Evolutionary conservation across 805 yeast species (phyloP).

Genomic region (Phaffomyces antillensis): DNA sequence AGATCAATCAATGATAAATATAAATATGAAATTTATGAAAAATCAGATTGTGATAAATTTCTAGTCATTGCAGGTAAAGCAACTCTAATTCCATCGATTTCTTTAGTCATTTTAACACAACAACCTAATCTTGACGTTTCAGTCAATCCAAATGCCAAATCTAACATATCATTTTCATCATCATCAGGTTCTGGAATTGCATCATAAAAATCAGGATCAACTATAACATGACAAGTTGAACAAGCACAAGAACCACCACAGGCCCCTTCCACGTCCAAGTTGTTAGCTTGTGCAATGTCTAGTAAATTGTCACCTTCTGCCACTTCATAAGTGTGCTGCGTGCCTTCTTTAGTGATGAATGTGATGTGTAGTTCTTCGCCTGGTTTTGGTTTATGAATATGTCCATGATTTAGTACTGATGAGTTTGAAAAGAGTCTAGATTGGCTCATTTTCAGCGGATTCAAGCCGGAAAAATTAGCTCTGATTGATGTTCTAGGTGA

Average conservation of each 20-base stretch:
- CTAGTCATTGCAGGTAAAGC: constrained; percentile 98
- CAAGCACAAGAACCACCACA: constrained; percentile 99
- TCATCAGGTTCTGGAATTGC: constrained; percentile 90
- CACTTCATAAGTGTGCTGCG: constrained; percentile 73
- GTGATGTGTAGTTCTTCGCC: constrained; percentile 89
- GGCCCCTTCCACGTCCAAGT: constrained; percentile 95
- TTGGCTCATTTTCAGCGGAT: background rate
- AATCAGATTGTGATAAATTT: constrained; percentile 78
- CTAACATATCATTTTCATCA: constrained; percentile 98
- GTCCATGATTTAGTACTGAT: constrained; percentile 53
- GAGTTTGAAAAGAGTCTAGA: constrained; percentile 26
- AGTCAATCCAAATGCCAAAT: constrained; percentile 92
- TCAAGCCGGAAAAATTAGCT: background rate
- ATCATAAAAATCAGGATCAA: constrained; percentile 93
- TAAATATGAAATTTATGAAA: constrained; percentile 30
- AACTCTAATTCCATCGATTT: constrained; percentile 86
- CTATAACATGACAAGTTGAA: constrained; percentile 94
- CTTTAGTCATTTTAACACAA: constrained; percentile 84
- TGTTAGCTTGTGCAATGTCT: constrained; percentile 92
- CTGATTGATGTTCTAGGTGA: background rate
- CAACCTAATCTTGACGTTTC: constrained; percentile 96
- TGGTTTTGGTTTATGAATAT: constrained; percentile 80
- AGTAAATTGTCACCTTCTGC: constrained; percentile 87
- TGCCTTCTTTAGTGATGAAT: constrained; percentile 87
- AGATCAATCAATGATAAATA: too few species aligned